A percentile compares a stretch with the other conserved stretches of the same genome.
Evolutionary conservation across 768 basidiomycete species (phyloP).

Genomic region (Termitomyces sp.): DNA sequence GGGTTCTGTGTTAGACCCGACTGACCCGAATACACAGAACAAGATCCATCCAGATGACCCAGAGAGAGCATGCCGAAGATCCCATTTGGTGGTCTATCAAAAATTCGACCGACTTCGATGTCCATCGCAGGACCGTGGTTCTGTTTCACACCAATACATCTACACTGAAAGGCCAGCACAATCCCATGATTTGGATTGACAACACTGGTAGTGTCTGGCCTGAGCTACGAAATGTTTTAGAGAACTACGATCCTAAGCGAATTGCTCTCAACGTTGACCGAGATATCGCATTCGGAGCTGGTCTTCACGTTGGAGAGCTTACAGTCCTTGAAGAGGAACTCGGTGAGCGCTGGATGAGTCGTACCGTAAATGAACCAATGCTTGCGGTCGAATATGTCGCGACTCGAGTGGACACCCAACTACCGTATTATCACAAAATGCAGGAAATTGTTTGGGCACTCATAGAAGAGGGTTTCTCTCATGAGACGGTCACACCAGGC

Average conservation of each 20-base stretch:
- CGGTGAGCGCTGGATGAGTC: constrained; percentile 34
- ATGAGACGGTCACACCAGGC: constrained; percentile 33
- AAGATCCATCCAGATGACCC: constrained; percentile 27
- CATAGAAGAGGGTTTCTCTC: constrained; percentile 47
- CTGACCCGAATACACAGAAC: constrained; percentile 13
- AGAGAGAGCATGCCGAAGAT: constrained; percentile 50
- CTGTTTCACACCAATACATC: constrained; percentile 42
- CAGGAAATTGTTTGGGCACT: constrained; percentile 49
- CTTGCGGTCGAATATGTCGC: constrained; percentile 44
- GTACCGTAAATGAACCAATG: constrained; percentile 36
- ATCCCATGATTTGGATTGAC: constrained; percentile 42
- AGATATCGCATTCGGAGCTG: constrained; percentile 42
- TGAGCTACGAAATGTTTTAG: constrained; percentile 31
- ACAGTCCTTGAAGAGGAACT: constrained; percentile 30
- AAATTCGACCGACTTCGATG: constrained; percentile 41
- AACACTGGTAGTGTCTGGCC: constrained; percentile 45
- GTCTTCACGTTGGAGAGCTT: constrained; percentile 44
- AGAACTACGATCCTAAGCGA: constrained; percentile 27
- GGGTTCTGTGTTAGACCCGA: not conserved
- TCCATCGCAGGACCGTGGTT: constrained; percentile 41
- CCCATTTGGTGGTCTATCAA: constrained; percentile 48
- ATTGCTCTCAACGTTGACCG: constrained; percentile 43
- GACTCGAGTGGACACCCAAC: constrained; percentile 32
- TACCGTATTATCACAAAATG: constrained; percentile 37
- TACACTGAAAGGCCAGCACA: constrained; percentile 27